These are phyloP conservation scores for Trifolium dubium DNA, from an alignment of 306 rosid genomes.

Conservation along the genomic window DNA sequence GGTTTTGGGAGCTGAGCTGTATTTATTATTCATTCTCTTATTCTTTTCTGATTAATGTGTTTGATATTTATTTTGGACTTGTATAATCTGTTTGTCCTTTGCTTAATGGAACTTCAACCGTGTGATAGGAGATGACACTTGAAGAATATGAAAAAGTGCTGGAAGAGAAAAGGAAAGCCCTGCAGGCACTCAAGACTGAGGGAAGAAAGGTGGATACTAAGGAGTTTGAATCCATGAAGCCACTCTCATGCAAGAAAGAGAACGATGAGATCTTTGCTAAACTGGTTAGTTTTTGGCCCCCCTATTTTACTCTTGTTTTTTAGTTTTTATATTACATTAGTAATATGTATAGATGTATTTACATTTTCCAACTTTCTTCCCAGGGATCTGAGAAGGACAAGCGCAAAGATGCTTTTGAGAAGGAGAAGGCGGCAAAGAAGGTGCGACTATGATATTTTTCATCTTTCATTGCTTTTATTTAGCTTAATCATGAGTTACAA, in stretches of 20 bases:
- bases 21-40: too few species aligned
- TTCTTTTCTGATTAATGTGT: background rate
- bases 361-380: slow-evolving; percentile 12
- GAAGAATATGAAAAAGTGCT: slow-evolving; percentile 90
- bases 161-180: slow-evolving; percentile 87
- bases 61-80: slow-evolving; percentile 1
- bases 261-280: slow-evolving; percentile 73
- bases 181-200: slow-evolving; percentile 74
- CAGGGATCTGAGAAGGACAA: slow-evolving; percentile 94
- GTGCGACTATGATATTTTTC: slow-evolving; percentile 42
- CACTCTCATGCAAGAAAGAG: slow-evolving; percentile 86
- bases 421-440: slow-evolving; percentile 81
- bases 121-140: slow-evolving; percentile 86
- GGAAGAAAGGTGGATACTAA: slow-evolving; percentile 83
- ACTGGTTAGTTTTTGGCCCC: slow-evolving; percentile 57
- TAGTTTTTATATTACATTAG: background rate
- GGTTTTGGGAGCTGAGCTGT: background rate
- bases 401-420: slow-evolving; percentile 81
- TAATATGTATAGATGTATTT: background rate
- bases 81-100: background rate
- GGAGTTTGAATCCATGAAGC: slow-evolving; percentile 85
- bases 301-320: background rate
- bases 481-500: background rate
- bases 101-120: slow-evolving; percentile 28
- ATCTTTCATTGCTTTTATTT: background rate